phyloP scores from a whole-genome alignment of 345 rosid species.

The Populus simonii region DNA sequence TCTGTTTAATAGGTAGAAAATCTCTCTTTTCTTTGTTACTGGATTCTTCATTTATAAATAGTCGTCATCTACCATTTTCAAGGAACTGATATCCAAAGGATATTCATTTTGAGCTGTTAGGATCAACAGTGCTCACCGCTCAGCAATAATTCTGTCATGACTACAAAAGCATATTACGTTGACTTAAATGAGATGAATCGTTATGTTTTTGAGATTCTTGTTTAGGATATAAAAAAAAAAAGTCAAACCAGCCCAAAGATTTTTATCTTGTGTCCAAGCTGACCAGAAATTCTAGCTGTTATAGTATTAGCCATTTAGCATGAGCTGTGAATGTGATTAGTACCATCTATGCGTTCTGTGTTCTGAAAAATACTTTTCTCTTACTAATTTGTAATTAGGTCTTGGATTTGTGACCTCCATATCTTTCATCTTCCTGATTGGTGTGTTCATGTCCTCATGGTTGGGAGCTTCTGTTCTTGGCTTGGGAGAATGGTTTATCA shows the following conservation, averaged over 20 bases:
- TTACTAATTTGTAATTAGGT: constrained; percentile 31
- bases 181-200: neutral
- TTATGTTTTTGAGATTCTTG: neutral
- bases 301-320: neutral
- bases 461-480: constrained; percentile 70
- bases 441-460: constrained; percentile 77
- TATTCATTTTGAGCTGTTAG: neutral
- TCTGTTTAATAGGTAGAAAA: neutral
- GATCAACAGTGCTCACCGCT: neutral
- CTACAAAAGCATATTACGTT: neutral
- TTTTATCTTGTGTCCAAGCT: neutral
- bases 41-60: too few species aligned
- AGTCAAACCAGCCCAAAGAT: neutral
- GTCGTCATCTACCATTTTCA: too few species aligned
- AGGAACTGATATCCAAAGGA: too few species aligned
- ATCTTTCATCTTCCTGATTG: constrained; percentile 64
- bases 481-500: constrained; percentile 73
- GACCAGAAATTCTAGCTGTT: neutral
- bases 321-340: neutral
- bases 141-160: neutral
- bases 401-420: constrained; percentile 76
- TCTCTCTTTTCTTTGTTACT: too few species aligned
- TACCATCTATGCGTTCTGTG: neutral
- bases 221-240: too few species aligned
- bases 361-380: neutral